Evolutionary conservation across 2,329 filamentous ascomycete species (phyloP), one percentile per base, ranked within the genome.

Genomic region (Cercospora sesami): DNA sequence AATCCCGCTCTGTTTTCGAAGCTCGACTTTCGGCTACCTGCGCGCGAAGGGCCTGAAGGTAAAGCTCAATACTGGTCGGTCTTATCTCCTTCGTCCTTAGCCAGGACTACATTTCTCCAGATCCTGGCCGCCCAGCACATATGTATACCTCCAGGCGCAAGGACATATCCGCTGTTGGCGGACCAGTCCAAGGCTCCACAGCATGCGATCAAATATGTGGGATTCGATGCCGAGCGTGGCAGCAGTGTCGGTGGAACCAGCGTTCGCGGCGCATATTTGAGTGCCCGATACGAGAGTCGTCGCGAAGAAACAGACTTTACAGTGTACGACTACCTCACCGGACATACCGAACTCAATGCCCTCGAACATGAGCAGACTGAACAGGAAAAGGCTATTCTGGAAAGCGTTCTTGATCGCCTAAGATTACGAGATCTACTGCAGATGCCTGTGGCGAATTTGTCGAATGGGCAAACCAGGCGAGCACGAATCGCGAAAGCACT

Each of bases 271-370:
- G 90, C 93, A 4, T 97, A 97, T 77, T 82, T 98, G 18, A 93
- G 92, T 68, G 93, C 93, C 16, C 86, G 95, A 45, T 99, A 98
- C 78, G 95, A 99, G 83, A 94, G 91, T 68, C 84, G 90, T 42
- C 86, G 92, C 33, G 94, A 97, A 80, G 89, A 89, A 64, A 96
- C 91, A 1, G 95, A 98, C 79, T 96, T 94, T 80, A 92, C 91
- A 0, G 85, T 98, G 1, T 81, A 86, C 62, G 89, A 96, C 79
- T 98, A 93, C 77, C 80, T 99, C 18, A 85, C 88, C 14, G 93
- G 93, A 0, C 90, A 95, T 75, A 96, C 90, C 2, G 87, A 94
- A 69, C 83, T 97, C 68, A 97, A 98, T 75, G 88, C 92, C 0
- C 81, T 88, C 9, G 85, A 89, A 64, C 80, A 83, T 33, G 82